Conservation (phyloP, 345 rosid genomes). For the Streptanthus diversifolius region DNA sequence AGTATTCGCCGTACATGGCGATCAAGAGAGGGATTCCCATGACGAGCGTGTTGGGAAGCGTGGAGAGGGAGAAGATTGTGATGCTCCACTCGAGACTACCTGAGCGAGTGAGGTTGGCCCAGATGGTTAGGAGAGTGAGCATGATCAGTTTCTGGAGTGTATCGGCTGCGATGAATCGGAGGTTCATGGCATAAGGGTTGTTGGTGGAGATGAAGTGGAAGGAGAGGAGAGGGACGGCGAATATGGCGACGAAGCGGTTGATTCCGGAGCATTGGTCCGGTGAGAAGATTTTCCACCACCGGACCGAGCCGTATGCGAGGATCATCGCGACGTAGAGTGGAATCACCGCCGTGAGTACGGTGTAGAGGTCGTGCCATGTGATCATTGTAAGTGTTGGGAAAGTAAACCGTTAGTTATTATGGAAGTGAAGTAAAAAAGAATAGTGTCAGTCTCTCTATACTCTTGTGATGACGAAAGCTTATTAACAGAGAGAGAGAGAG, state of each 20-base stretch:
- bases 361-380: constrained; percentile 66
- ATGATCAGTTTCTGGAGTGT: constrained; percentile 82
- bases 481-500: not conserved
- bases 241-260: constrained; percentile 92
- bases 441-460: constrained; percentile 15
- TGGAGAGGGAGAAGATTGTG: constrained; percentile 80
- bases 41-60: constrained; percentile 87
- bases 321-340: constrained; percentile 95
- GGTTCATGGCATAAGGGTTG: constrained; percentile 77
- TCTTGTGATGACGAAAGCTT: constrained; percentile 11
- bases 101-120: constrained; percentile 57
- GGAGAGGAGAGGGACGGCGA: constrained; percentile 89
- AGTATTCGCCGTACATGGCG: constrained; percentile 77
- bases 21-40: constrained; percentile 91
- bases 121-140: constrained; percentile 48
- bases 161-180: constrained; percentile 85
- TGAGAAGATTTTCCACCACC: constrained; percentile 94
- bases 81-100: constrained; percentile 91
- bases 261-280: constrained; percentile 97
- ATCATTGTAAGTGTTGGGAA: constrained; percentile 46
- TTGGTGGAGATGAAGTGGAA: constrained; percentile 93
- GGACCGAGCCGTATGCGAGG: constrained; percentile 90
- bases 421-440: not conserved
- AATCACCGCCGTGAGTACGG: constrained; percentile 71
- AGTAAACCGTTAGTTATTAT: constrained; percentile 11